A percentile compares a stretch with the other conserved stretches of the same genome.
Conservation (phyloP, 2,329 filamentous ascomycete genomes). For the Pseudocercospora fuligena region DNA sequence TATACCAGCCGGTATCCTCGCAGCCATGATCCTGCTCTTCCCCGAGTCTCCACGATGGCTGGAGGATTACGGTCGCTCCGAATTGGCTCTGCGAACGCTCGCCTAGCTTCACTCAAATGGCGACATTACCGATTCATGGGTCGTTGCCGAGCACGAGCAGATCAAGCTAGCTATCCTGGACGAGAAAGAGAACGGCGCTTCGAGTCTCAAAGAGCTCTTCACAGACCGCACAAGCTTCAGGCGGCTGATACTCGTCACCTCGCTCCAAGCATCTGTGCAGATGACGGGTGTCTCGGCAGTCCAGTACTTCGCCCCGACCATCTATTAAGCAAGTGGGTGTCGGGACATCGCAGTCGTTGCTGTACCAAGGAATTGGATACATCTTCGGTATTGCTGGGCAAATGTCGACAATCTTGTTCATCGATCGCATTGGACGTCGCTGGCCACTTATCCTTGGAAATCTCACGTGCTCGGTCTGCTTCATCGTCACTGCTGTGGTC, state of each 20-base stretch:
- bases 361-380: slow-evolving; percentile 31
- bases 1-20: slow-evolving; percentile 46
- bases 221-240: slow-evolving; percentile 30
- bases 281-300: slow-evolving; percentile 40
- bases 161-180: slow-evolving; percentile 27
- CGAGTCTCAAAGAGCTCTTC: slow-evolving; percentile 33
- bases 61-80: slow-evolving; percentile 33
- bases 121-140: slow-evolving; percentile 32
- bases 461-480: slow-evolving; percentile 28
- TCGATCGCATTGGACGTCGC: slow-evolving; percentile 33
- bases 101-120: slow-evolving; percentile 35
- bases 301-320: slow-evolving; percentile 38
- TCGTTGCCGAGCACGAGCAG: slow-evolving; percentile 31
- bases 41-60: slow-evolving; percentile 39
- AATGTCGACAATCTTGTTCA: slow-evolving; percentile 30
- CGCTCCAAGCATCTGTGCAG: slow-evolving; percentile 36
- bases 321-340: slow-evolving; percentile 35
- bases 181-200: slow-evolving; percentile 22
- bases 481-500: slow-evolving; percentile 34
- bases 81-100: slow-evolving; percentile 32
- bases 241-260: slow-evolving; percentile 34
- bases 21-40: slow-evolving; percentile 45
- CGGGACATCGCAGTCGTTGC: slow-evolving; percentile 24
- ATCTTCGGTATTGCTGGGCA: slow-evolving; percentile 32
- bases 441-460: slow-evolving; percentile 32